A percentile compares a stretch with the other conserved stretches of the same genome.
These are phyloP conservation scores for Graphilbum sp. DNA, from an alignment of 2,329 filamentous ascomycete species.

Conservation along the genomic window DNA sequence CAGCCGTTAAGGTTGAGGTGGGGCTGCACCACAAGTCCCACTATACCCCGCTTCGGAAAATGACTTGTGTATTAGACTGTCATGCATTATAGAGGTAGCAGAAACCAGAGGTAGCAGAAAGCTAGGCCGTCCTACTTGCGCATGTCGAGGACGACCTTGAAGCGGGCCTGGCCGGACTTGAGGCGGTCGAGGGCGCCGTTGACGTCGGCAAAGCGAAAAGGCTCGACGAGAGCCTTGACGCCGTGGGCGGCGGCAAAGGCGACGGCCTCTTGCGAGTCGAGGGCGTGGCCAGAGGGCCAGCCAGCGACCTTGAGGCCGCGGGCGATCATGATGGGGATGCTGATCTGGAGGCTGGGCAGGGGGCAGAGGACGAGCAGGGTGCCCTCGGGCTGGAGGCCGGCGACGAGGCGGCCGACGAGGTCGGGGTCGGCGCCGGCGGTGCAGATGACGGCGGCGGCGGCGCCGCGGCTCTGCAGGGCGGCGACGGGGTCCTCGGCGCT, in stretches of 20 bases:
- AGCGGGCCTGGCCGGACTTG: slow-evolving; percentile 7
- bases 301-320: slow-evolving; percentile 46
- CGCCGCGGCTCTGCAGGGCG: slow-evolving; percentile 30
- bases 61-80: no score
- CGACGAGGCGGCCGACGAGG: slow-evolving; percentile 34
- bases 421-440: slow-evolving; percentile 47
- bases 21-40: no score
- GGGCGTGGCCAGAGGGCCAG: slow-evolving; percentile 44
- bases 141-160: slow-evolving; percentile 10
- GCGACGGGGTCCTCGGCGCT: slow-evolving; percentile 32
- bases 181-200: slow-evolving; percentile 21
- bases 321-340: slow-evolving; percentile 23
- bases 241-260: slow-evolving; percentile 44
- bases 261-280: slow-evolving; percentile 50
- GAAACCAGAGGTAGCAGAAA: no score
- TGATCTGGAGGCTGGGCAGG: slow-evolving; percentile 26
- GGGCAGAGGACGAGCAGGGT: slow-evolving; percentile 44
- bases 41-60: no score
- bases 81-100: no score
- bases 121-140: slow-evolving; percentile 1
- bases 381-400: slow-evolving; percentile 35
- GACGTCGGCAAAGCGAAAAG: slow-evolving; percentile 38
- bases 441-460: slow-evolving; percentile 42
- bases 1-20: no score
- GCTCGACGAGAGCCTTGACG: slow-evolving; percentile 50